A percentile compares a stretch with the other conserved stretches of the same genome.
These are phyloP conservation scores for Gossypium davidsonii DNA, from an alignment of 441 rosid genomes.

Conservation along the genomic window DNA sequence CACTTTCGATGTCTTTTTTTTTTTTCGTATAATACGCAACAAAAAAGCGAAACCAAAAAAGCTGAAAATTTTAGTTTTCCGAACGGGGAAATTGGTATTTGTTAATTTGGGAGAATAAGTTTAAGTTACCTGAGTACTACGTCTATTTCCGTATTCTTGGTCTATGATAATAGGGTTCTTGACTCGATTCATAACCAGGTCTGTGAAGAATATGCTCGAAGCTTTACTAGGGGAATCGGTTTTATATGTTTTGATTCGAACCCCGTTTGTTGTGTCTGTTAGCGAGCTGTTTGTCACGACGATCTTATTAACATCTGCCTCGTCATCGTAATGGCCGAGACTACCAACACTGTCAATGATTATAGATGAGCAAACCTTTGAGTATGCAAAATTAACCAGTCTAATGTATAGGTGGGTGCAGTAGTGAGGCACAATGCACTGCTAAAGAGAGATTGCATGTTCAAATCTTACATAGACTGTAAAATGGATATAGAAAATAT, in stretches of 20 bases:
- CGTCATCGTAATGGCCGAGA: conserved; percentile 43
- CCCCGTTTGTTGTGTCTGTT: conserved; percentile 36
- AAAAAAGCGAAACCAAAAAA: neutral
- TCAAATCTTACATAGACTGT: no score
- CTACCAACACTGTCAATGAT: conserved; percentile 41
- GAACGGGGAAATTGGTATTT: neutral
- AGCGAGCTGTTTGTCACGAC: conserved; percentile 36
- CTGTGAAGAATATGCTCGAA: conserved; percentile 24
- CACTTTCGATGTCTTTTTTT: conserved; percentile 41
- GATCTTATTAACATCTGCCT: conserved; percentile 36
- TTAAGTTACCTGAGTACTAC: conserved; percentile 8
- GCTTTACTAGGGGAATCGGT: conserved; percentile 35
- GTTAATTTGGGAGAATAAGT: neutral
- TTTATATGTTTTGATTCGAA: conserved; percentile 51
- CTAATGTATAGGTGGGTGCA: no score
- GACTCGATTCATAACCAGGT: conserved; percentile 40
- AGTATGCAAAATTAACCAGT: no score
- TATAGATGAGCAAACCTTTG: neutral
- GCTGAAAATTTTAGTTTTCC: neutral
- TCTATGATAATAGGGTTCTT: conserved; percentile 48
- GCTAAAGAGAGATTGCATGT: neutral
- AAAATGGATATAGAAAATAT: neutral
- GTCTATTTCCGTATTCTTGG: conserved; percentile 34
- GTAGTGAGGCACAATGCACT: no score
- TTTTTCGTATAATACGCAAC: neutral